These are phyloP conservation scores for Suillus brevipes DNA, from an alignment of 768 basidiomycete species.

Conservation along the genomic window DNA sequence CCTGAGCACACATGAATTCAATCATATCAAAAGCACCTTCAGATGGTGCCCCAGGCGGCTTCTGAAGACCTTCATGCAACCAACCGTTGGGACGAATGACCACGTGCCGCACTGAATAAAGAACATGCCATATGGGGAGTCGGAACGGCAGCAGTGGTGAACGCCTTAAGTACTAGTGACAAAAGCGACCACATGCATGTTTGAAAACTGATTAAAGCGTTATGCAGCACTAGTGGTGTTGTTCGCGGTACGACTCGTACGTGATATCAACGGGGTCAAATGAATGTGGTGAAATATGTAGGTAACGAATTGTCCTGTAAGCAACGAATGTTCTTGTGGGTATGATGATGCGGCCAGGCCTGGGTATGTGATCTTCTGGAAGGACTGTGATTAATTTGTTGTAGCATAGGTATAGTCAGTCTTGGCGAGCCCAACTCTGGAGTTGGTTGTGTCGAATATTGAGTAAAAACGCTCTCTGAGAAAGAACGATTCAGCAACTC, in stretches of 20 bases:
- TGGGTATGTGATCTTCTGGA: background rate
- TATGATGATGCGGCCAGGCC: background rate
- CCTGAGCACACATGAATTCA: too few relatives aligned
- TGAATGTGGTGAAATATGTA: background rate
- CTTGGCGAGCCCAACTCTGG: conserved; percentile 35
- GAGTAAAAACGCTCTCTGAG: conserved; percentile 36
- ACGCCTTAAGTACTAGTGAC: too few relatives aligned
- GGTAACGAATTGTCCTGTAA: background rate
- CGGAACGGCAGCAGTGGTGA: too few relatives aligned
- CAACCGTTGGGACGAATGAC: too few relatives aligned
- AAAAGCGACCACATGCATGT: too few relatives aligned
- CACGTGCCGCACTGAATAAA: too few relatives aligned
- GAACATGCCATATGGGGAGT: too few relatives aligned
- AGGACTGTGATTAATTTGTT: background rate
- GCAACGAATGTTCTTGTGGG: background rate
- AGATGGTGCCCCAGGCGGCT: too few relatives aligned
- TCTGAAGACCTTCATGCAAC: too few relatives aligned
- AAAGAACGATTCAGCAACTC: background rate
- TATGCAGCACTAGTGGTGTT: background rate
- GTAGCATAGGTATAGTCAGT: conserved; percentile 28
- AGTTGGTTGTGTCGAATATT: conserved; percentile 34
- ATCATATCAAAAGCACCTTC: too few relatives aligned
- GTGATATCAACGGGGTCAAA: background rate
- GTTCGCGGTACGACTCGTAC: background rate
- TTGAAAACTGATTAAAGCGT: background rate